phyloP scores from a whole-genome alignment of 1,284 basidiomycete genomes.

The Rhodotorula sp. region DNA sequence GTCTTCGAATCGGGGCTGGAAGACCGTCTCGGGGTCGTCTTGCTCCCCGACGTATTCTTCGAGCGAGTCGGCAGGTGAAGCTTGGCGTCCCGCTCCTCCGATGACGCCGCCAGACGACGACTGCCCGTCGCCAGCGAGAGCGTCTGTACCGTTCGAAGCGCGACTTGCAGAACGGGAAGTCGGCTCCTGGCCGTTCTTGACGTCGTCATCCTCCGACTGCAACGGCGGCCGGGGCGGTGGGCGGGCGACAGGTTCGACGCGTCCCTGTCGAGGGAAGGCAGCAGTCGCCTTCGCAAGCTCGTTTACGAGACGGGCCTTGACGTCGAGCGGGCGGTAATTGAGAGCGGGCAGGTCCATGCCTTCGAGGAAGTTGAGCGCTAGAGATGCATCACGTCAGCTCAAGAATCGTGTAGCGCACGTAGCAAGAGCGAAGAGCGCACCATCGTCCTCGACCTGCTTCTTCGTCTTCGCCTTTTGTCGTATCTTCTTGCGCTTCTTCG shows the following conservation, averaged over 20 bases:
- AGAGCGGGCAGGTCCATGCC: neutral
- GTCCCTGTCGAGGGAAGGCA: neutral
- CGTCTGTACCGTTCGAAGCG: neutral
- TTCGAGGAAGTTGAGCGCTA: neutral
- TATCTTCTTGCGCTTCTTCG: neutral
- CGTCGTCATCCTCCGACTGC: neutral
- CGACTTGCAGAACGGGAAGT: neutral
- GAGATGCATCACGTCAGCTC: neutral
- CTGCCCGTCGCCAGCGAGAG: neutral
- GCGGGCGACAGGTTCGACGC: neutral
- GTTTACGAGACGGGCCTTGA: constrained; percentile 3
- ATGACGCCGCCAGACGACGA: neutral
- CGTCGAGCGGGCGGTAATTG: neutral
- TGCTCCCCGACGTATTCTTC: constrained; percentile 3
- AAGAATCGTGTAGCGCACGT: too few relatives aligned
- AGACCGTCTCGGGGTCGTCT: neutral
- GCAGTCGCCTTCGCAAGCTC: neutral
- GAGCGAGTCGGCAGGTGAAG: constrained; percentile 5
- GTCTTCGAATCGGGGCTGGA: neutral
- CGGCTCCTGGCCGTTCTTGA: neutral
- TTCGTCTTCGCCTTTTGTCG: neutral
- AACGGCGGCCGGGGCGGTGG: neutral
- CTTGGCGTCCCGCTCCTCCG: neutral
- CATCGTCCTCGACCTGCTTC: neutral
- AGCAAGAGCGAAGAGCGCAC: neutral